These are phyloP conservation scores for Neotropicomus parvogracilis DNA, from an alignment of 1,284 basidiomycete species.

Conservation along the genomic window DNA sequence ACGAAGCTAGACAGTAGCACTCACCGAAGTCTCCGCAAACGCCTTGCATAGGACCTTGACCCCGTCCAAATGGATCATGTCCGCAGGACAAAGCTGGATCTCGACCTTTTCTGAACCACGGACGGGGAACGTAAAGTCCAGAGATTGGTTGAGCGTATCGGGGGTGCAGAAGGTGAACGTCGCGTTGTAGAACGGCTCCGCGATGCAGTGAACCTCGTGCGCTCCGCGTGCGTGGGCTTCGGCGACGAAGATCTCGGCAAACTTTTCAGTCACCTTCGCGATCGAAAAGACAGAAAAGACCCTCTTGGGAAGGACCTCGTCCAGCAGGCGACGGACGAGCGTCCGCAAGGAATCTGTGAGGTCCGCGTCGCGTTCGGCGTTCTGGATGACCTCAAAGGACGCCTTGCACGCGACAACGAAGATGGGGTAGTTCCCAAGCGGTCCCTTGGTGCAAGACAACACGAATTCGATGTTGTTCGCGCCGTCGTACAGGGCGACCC, in stretches of 20 bases:
- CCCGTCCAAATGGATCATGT: constrained; percentile 37
- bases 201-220: constrained; percentile 23
- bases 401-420: constrained; percentile 48
- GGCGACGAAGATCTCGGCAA: constrained; percentile 47
- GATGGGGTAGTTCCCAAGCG: constrained; percentile 54
- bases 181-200: constrained; percentile 58
- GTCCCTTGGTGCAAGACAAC: constrained; percentile 52
- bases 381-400: constrained; percentile 24
- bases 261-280: constrained; percentile 42
- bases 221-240: constrained; percentile 35
- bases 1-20: no score
- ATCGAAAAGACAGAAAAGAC: constrained; percentile 68
- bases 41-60: constrained; percentile 48
- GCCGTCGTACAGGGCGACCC: constrained; percentile 45
- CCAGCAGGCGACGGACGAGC: constrained; percentile 34
- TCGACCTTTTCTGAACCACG: constrained; percentile 15
- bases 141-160: constrained; percentile 37
- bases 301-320: constrained; percentile 36
- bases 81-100: constrained; percentile 44
- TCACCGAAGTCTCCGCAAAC: constrained; percentile 58
- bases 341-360: constrained; percentile 35
- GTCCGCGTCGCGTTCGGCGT: constrained; percentile 17
- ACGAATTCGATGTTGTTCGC: constrained; percentile 46
- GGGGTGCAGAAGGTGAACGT: constrained; percentile 53
- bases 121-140: constrained; percentile 16